Percentiles rank a stretch among this genome's conserved stretches.
Conservation (phyloP, 2,329 filamentous ascomycete species). For the Aspergillus costaricaensis region DNA sequence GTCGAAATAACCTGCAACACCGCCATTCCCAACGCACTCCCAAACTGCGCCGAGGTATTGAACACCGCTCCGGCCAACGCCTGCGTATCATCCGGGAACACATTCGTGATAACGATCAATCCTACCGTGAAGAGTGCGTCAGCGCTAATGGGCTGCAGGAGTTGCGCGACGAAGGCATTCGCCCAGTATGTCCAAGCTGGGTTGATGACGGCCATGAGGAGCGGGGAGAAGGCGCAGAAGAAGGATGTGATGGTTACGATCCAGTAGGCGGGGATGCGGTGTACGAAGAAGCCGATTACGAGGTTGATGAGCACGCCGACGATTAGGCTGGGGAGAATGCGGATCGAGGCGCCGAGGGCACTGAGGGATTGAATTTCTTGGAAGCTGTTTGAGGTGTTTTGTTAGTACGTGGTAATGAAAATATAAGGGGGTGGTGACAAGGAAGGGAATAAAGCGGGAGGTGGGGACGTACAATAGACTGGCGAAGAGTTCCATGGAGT, state of each 20-base stretch:
- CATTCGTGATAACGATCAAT: too few relatives aligned
- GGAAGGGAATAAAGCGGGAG: too few relatives aligned
- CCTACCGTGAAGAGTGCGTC: neutral
- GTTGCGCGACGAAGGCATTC: slow-evolving; percentile 44
- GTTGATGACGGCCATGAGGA: slow-evolving; percentile 58
- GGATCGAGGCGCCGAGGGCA: slow-evolving; percentile 50
- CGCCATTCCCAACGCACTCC: too few relatives aligned
- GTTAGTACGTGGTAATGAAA: too few relatives aligned
- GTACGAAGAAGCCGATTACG: slow-evolving; percentile 49
- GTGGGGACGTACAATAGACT: too few relatives aligned
- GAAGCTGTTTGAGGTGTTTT: slow-evolving; percentile 40
- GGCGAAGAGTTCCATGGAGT: too few relatives aligned
- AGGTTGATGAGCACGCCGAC: slow-evolving; percentile 49
- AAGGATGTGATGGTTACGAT: slow-evolving; percentile 45
- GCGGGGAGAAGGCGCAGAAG: slow-evolving; percentile 49
- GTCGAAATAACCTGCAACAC: too few relatives aligned
- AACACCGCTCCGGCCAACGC: too few relatives aligned
- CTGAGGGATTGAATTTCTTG: slow-evolving; percentile 53
- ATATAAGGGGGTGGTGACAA: too few relatives aligned
- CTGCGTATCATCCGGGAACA: too few relatives aligned
- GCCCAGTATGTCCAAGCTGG: slow-evolving; percentile 56
- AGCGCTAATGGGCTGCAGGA: slow-evolving; percentile 24
- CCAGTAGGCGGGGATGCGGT: slow-evolving; percentile 45
- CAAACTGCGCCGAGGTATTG: too few relatives aligned
- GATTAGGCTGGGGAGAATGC: slow-evolving; percentile 50